Evolutionary conservation across 192 early-diverging fungal species (phyloP).

Genomic region (Coemansia javaensis): DNA sequence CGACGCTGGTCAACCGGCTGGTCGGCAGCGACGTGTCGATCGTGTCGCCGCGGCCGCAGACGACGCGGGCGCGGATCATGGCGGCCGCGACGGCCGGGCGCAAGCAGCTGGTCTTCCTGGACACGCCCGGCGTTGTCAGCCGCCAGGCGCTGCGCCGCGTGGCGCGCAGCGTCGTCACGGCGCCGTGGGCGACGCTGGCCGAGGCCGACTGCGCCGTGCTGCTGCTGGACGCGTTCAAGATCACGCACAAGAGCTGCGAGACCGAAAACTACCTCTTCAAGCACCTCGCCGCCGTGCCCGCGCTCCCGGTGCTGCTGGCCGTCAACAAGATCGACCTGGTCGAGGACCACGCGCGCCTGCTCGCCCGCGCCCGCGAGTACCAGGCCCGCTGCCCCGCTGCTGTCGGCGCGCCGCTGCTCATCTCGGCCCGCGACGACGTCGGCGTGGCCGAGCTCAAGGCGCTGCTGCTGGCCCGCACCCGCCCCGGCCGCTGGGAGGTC

Average conservation of each 20-base stretch:
- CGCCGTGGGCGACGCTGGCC: slow-evolving; percentile 41
- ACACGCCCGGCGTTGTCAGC: slow-evolving; percentile 46
- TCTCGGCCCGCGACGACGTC: slow-evolving; percentile 32
- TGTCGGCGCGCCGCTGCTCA: slow-evolving; percentile 20
- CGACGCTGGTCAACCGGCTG: slow-evolving; percentile 69
- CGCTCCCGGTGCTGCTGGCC: slow-evolving; percentile 28
- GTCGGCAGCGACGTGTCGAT: slow-evolving; percentile 57
- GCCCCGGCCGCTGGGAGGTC: slow-evolving; percentile 31
- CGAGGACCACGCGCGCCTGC: slow-evolving; percentile 19
- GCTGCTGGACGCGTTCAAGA: slow-evolving; percentile 36
- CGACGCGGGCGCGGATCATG: slow-evolving; percentile 62
- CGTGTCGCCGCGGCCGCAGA: slow-evolving; percentile 67
- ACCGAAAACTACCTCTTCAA: slow-evolving; percentile 30
- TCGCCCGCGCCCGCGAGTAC: slow-evolving; percentile 10
- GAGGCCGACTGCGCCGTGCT: slow-evolving; percentile 25
- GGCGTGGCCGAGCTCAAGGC: slow-evolving; percentile 34
- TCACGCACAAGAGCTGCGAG: slow-evolving; percentile 30
- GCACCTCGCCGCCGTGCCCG: slow-evolving; percentile 14
- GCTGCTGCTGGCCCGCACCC: slow-evolving; percentile 11
- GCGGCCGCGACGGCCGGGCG: slow-evolving; percentile 54
- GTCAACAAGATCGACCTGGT: slow-evolving; percentile 44
- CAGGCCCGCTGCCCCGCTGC: slow-evolving; percentile 10
- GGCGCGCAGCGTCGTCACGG: slow-evolving; percentile 25
- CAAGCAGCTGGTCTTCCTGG: slow-evolving; percentile 58
- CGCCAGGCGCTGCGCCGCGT: slow-evolving; percentile 32